Percentiles rank a stretch among this genome's conserved stretches.
Conservation (phyloP, 371 early-diverging fungal genomes). For the Saksenaea vasiformis region DNA sequence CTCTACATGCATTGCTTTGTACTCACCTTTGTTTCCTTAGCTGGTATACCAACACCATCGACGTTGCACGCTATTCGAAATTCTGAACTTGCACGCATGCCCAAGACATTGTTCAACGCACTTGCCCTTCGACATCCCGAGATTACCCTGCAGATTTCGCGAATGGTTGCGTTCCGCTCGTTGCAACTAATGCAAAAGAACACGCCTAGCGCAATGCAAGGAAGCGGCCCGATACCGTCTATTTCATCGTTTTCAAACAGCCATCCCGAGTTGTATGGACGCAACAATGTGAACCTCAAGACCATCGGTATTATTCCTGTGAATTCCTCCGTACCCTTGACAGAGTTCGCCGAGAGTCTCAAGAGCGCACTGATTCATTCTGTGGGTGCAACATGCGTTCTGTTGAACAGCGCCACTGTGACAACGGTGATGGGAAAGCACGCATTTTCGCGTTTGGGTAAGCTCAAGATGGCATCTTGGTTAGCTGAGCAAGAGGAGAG, state of each 20-base stretch:
- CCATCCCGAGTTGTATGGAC: slow-evolving; percentile 56
- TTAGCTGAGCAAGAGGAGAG: slow-evolving; percentile 92
- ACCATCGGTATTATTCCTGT: slow-evolving; percentile 95
- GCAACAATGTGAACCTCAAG: slow-evolving; percentile 88
- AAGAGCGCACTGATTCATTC: slow-evolving; percentile 70
- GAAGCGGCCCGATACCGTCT: slow-evolving; percentile 7
- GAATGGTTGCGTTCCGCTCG: slow-evolving; percentile 86
- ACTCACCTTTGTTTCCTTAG: slow-evolving; percentile 12
- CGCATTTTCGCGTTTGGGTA: slow-evolving; percentile 89
- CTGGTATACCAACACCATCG: slow-evolving; percentile 76
- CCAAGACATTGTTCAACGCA: slow-evolving; percentile 91
- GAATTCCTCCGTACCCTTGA: slow-evolving; percentile 77
- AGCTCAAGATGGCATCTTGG: slow-evolving; percentile 90
- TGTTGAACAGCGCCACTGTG: slow-evolving; percentile 82
- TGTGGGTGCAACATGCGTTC: slow-evolving; percentile 73
- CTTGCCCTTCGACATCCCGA: slow-evolving; percentile 87
- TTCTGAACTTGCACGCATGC: slow-evolving; percentile 94
- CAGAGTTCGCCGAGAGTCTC: slow-evolving; percentile 86
- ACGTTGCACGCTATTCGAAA: slow-evolving; percentile 97
- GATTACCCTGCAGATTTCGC: slow-evolving; percentile 88
- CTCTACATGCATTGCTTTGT: not conserved
- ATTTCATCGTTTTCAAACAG: slow-evolving; percentile 6
- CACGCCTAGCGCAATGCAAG: slow-evolving; percentile 17
- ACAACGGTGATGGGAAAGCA: slow-evolving; percentile 86
- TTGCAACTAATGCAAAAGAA: slow-evolving; percentile 46